These are phyloP conservation scores for Diatrype stigma DNA, from an alignment of 2,329 filamentous ascomycete species.

Conservation along the genomic window DNA sequence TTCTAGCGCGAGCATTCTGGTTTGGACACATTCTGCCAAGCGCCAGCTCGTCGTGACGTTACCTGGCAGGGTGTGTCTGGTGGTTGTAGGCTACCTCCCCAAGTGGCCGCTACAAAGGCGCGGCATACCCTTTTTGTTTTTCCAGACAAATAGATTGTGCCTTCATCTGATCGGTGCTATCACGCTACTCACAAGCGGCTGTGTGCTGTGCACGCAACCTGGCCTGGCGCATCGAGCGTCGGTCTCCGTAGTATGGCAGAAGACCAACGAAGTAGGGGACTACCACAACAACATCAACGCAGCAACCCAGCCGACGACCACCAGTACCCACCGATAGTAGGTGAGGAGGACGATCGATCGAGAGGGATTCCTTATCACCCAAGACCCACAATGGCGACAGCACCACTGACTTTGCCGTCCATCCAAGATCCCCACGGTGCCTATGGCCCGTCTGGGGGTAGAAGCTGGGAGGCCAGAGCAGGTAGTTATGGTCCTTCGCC, in stretches of 20 bases:
- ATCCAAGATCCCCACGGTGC: slow-evolving; percentile 43
- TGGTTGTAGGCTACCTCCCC: not conserved
- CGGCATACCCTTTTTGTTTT: not conserved
- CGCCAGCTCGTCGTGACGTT: not conserved
- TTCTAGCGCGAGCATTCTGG: not conserved
- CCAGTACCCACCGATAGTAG: slow-evolving; percentile 38
- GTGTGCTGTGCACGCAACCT: slow-evolving; percentile 15
- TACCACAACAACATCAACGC: slow-evolving; percentile 29
- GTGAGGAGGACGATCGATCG: slow-evolving; percentile 37
- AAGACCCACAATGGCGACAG: slow-evolving; percentile 37
- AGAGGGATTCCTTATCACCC: slow-evolving; percentile 26
- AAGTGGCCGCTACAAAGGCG: too few species aligned
- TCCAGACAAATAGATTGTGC: not conserved
- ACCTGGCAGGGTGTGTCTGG: not conserved
- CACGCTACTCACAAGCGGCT: slow-evolving; percentile 4
- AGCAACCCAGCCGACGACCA: slow-evolving; percentile 34
- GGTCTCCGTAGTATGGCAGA: slow-evolving; percentile 33
- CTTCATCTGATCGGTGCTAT: not conserved
- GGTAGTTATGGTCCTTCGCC: slow-evolving; percentile 38
- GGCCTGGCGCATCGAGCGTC: slow-evolving; percentile 27
- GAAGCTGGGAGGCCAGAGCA: slow-evolving; percentile 28
- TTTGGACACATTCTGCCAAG: not conserved
- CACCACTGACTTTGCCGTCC: slow-evolving; percentile 43
- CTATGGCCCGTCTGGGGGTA: slow-evolving; percentile 16
- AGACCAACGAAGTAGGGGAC: slow-evolving; percentile 31